phyloP scores from a whole-genome alignment of 768 basidiomycete genomes.

The Amanita polypyramis region DNA sequence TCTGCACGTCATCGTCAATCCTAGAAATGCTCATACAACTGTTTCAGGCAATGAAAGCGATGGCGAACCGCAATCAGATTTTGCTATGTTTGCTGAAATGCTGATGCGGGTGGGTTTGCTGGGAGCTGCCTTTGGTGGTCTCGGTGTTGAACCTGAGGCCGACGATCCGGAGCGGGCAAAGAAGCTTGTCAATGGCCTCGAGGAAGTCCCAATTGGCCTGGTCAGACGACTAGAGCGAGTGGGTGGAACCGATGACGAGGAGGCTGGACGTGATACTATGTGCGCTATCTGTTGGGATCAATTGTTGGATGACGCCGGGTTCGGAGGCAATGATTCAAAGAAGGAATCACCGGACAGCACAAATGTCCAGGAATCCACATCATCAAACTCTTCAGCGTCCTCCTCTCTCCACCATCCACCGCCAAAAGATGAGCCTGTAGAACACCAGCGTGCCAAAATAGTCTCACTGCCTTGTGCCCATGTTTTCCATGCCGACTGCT shows the following conservation, averaged over 20 bases:
- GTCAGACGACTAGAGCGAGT: conserved; percentile 54
- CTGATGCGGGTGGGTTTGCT: conserved; percentile 13
- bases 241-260: conserved; percentile 22
- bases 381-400: conserved; percentile 12
- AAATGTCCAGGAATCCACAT: conserved; percentile 5
- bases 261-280: conserved; percentile 27
- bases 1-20: background rate
- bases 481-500: conserved; percentile 70
- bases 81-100: conserved; percentile 8
- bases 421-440: conserved; percentile 6
- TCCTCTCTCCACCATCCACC: conserved; percentile 11
- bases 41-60: conserved; percentile 5
- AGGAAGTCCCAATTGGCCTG: conserved; percentile 56
- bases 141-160: conserved; percentile 22
- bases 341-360: conserved; percentile 10
- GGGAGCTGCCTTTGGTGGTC: conserved; percentile 13
- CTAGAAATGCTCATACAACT: conserved; percentile 2
- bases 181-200: conserved; percentile 50
- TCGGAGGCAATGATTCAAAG: conserved; percentile 13
- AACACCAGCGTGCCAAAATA: conserved; percentile 28
- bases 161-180: conserved; percentile 65
- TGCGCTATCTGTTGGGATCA: conserved; percentile 77
- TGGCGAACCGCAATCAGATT: background rate
- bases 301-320: conserved; percentile 38
- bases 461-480: conserved; percentile 73